Conservation (phyloP, 2,329 filamentous ascomycete species). For the Microthyrium microscopicum region DNA sequence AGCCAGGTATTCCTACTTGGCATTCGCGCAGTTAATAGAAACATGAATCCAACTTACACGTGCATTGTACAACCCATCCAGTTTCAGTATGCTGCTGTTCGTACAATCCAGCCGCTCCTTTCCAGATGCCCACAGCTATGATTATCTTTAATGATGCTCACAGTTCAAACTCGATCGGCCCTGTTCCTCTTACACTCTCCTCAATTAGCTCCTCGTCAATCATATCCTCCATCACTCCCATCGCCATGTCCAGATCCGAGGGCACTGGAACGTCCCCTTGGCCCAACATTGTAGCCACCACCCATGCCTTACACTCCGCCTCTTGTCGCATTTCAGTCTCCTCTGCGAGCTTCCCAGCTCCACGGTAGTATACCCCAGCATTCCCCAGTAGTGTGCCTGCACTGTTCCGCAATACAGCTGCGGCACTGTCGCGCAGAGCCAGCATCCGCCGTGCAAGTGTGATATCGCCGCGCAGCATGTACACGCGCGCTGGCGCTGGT, state of each 20-base stretch:
- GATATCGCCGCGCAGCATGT: constrained; percentile 2
- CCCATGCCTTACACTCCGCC: background rate
- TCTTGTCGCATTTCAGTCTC: background rate
- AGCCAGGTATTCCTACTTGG: too few species aligned
- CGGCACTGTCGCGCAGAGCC: background rate
- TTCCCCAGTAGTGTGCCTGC: constrained; percentile 3
- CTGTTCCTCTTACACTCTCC: too few species aligned
- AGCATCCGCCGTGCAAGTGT: constrained; percentile 1
- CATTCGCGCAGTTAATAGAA: too few species aligned
- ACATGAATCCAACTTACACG: too few species aligned
- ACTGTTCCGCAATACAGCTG: background rate
- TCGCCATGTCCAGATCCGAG: background rate
- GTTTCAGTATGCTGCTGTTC: too few species aligned
- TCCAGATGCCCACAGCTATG: too few species aligned
- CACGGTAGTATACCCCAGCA: constrained; percentile 6
- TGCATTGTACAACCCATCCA: too few species aligned
- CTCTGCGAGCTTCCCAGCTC: constrained; percentile 1
- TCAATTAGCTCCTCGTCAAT: constrained; percentile 4
- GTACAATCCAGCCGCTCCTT: too few species aligned
- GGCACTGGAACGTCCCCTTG: background rate
- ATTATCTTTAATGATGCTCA: too few species aligned
- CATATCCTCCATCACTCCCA: constrained; percentile 2
- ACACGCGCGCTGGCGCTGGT: constrained; percentile 1
- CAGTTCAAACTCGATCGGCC: too few species aligned
- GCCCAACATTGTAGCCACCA: background rate